A percentile compares a stretch with the other conserved stretches of the same genome.
phyloP scores from a whole-genome alignment of 73 alveolate genomes.

The Tetrahymena thermophila region DNA sequence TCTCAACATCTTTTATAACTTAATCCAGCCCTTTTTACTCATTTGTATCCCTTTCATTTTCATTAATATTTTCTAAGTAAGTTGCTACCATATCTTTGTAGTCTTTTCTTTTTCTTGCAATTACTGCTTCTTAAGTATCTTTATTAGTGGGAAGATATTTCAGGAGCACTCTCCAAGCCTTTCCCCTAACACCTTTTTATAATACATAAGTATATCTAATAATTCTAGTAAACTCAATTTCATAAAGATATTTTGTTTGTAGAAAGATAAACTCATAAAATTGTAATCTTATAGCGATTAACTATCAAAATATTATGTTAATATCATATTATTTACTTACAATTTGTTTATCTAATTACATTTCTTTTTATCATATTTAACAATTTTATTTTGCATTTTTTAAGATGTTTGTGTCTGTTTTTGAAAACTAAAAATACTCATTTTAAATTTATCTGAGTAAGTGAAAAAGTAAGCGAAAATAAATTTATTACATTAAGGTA shows the following conservation, averaged over 20 bases:
- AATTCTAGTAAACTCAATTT: not conserved
- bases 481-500: not conserved
- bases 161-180: constrained; percentile 34
- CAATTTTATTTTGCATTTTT: no score
- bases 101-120: constrained; percentile 26
- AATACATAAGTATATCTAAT: not conserved
- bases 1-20: constrained; percentile 23
- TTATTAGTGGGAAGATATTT: constrained; percentile 43
- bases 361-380: no score
- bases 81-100: constrained; percentile 20
- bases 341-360: no score
- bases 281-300: no score
- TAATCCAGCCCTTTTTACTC: constrained; percentile 21
- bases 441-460: not conserved
- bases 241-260: no score
- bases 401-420: no score
- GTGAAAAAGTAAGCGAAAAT: not conserved
- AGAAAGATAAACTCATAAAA: no score
- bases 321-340: no score
- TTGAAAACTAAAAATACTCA: no score
- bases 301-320: no score
- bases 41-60: constrained; percentile 39
- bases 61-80: constrained; percentile 32
- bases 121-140: constrained; percentile 10
- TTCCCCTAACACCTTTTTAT: constrained; percentile 23